Evolutionary conservation across 2,329 filamentous ascomycete genomes (phyloP).

Genomic region (Rutstroemia sp.): DNA sequence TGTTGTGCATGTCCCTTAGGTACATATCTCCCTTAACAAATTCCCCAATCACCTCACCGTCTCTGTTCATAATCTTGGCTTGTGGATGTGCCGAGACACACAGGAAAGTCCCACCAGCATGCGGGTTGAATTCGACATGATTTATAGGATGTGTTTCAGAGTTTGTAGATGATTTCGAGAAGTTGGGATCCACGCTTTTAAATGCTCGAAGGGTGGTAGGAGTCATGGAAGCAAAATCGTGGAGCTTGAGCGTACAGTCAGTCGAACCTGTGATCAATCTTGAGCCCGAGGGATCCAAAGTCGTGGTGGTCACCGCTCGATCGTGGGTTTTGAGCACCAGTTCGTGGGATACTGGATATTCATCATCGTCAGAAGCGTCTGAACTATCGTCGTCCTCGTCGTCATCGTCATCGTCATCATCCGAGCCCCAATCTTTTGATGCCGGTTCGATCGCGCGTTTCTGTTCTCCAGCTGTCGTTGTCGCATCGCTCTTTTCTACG

Average conservation of each 20-base stretch:
- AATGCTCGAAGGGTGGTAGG: constrained; percentile 91
- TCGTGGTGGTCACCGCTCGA: constrained; percentile 73
- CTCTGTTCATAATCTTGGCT: constrained; percentile 79
- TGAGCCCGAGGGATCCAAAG: constrained; percentile 77
- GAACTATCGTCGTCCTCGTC: constrained; percentile 49
- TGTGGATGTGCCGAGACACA: constrained; percentile 86
- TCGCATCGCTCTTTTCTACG: constrained; percentile 28
- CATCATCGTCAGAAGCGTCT: constrained; percentile 66
- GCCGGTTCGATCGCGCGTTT: constrained; percentile 24
- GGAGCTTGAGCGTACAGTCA: constrained; percentile 85
- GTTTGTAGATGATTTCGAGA: constrained; percentile 60
- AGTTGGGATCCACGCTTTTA: constrained; percentile 81
- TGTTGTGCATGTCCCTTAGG: constrained; percentile 92
- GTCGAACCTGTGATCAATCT: constrained; percentile 84
- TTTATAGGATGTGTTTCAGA: constrained; percentile 85
- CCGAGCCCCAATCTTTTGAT: constrained; percentile 33
- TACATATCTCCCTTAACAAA: constrained; percentile 99
- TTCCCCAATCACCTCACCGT: constrained; percentile 78
- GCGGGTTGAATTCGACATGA: constrained; percentile 77
- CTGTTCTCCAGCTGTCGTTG: constrained; percentile 21
- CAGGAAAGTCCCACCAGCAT: constrained; percentile 72
- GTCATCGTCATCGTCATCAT: constrained; percentile 39
- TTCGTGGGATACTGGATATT: constrained; percentile 89
- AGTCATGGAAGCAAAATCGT: constrained; percentile 94
- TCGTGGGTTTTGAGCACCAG: constrained; percentile 89